Conservation (phyloP, 306 rosid species). For the Benincasa hispida region DNA sequence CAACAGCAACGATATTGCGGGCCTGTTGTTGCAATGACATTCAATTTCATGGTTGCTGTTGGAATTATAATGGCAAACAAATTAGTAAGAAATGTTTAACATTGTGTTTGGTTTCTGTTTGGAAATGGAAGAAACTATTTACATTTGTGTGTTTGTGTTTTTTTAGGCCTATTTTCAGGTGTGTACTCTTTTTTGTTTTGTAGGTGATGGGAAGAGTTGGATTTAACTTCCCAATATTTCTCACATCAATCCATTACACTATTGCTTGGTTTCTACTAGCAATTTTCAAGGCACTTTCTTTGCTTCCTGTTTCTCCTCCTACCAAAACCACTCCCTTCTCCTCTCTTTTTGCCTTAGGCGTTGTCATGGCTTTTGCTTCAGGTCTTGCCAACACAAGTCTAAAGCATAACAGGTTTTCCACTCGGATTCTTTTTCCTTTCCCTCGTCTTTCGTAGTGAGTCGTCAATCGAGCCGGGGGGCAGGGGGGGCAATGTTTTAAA, state of each 20-base stretch:
- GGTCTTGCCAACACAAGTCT: slow-evolving; percentile 97
- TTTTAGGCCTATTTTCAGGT: not conserved
- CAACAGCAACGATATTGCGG: slow-evolving; percentile 86
- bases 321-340: slow-evolving; percentile 79
- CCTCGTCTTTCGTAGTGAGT: not conserved
- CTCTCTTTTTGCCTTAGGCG: slow-evolving; percentile 80
- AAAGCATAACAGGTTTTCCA: slow-evolving; percentile 63
- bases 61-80: slow-evolving; percentile 77
- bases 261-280: slow-evolving; percentile 85
- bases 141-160: not conserved
- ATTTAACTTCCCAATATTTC: slow-evolving; percentile 77
- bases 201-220: slow-evolving; percentile 98
- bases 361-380: slow-evolving; percentile 91
- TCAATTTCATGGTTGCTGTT: slow-evolving; percentile 67
- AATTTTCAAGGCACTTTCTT: slow-evolving; percentile 50
- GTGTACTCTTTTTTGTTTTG: not conserved
- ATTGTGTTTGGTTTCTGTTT: not conserved
- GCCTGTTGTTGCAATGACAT: slow-evolving; percentile 60
- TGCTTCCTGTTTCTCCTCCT: slow-evolving; percentile 83
- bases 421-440: not conserved
- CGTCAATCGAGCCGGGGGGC: not conserved
- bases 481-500: not conserved
- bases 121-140: not conserved
- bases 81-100: slow-evolving; percentile 21
- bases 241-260: slow-evolving; percentile 67